These are phyloP conservation scores for Nannochloropsis gaditana DNA, from an alignment of 108 stramenopile genomes.

Conservation along the genomic window DNA sequence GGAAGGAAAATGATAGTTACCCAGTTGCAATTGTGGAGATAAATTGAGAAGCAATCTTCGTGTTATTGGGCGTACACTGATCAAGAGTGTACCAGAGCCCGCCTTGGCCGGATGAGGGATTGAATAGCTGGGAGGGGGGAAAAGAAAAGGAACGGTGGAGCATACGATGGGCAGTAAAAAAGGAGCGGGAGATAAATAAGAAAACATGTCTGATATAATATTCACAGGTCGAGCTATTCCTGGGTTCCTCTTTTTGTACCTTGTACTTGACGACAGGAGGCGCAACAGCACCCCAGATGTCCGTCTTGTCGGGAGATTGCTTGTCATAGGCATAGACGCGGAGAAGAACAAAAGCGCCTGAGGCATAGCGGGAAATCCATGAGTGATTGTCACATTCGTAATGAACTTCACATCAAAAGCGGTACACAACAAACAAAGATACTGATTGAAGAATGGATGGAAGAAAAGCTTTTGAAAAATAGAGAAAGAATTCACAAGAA, in stretches of 20 bases:
- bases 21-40: not conserved
- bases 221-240: not conserved
- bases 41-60: not conserved
- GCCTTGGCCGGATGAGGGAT: not conserved
- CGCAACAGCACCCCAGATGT: constrained; percentile 4
- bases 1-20: not conserved
- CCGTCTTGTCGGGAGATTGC: not conserved
- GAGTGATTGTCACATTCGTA: too few species aligned
- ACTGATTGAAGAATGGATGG: too few species aligned
- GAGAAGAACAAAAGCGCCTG: constrained; percentile 5
- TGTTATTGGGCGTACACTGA: not conserved
- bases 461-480: too few species aligned
- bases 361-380: not conserved
- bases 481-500: too few species aligned
- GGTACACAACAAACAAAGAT: too few species aligned
- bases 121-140: not conserved
- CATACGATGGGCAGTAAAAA: not conserved
- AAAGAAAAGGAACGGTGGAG: not conserved
- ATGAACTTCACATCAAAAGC: too few species aligned
- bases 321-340: constrained; percentile 15
- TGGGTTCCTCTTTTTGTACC: not conserved
- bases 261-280: not conserved
- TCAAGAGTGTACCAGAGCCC: not conserved
- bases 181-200: not conserved
- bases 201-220: not conserved